Percentiles rank a stretch among this genome's conserved stretches.
These are phyloP conservation scores for Penicillium hordei DNA, from an alignment of 2,329 filamentous ascomycete genomes.

Conservation along the genomic window DNA sequence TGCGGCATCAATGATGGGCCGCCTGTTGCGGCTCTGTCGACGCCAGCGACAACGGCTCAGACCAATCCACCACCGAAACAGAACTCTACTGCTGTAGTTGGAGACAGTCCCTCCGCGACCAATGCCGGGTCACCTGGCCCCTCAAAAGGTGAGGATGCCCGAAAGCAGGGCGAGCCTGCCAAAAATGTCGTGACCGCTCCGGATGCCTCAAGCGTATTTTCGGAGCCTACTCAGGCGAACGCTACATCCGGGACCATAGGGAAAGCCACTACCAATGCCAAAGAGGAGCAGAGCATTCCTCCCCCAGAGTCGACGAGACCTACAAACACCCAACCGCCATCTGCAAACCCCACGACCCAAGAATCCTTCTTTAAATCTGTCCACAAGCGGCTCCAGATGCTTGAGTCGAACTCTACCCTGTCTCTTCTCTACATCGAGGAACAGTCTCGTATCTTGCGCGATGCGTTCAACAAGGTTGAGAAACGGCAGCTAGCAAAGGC, in stretches of 20 bases:
- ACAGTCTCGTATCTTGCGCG: conserved; percentile 84
- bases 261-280: conserved; percentile 21
- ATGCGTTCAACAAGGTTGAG: conserved; percentile 82
- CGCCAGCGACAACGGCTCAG: conserved; percentile 18
- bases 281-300: conserved; percentile 34
- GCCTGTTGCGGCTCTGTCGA: conserved; percentile 15
- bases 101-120: conserved; percentile 5
- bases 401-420: conserved; percentile 89
- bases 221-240: conserved; percentile 24
- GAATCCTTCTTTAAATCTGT: conserved; percentile 98
- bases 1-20: conserved; percentile 23
- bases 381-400: conserved; percentile 83
- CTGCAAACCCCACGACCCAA: conserved; percentile 78
- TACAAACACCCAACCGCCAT: conserved; percentile 50
- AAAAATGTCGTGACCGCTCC: conserved; percentile 18
- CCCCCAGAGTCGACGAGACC: conserved; percentile 34
- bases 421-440: conserved; percentile 96
- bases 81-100: conserved; percentile 10
- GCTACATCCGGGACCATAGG: conserved; percentile 25
- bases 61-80: conserved; percentile 17
- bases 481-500: conserved; percentile 84
- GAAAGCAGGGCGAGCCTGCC: conserved; percentile 21
- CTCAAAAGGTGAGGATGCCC: conserved; percentile 18
- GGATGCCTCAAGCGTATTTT: conserved; percentile 15
- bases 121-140: conserved; percentile 8